These are phyloP conservation scores for Eutrema heterophyllum DNA, from an alignment of 345 rosid species.

Conservation along the genomic window DNA sequence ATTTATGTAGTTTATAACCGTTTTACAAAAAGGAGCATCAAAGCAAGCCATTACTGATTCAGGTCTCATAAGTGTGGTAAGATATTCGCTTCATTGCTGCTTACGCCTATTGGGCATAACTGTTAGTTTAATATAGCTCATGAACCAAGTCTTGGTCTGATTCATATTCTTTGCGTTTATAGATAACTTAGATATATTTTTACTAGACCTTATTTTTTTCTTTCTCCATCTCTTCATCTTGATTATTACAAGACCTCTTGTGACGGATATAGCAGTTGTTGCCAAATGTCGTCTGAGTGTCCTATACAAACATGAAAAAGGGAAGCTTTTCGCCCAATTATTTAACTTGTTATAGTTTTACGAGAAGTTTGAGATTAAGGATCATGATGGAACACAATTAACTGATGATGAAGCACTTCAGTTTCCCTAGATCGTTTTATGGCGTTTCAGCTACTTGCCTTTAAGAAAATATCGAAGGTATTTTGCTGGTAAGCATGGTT, in stretches of 20 bases:
- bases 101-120: not conserved
- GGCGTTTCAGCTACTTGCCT: too few relatives aligned
- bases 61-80: constrained; percentile 31
- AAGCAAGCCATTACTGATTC: constrained; percentile 26
- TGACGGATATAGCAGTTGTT: constrained; percentile 91
- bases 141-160: too few relatives aligned
- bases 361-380: constrained; percentile 44
- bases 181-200: not conserved
- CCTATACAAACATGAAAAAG: constrained; percentile 78
- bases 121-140: constrained; percentile 19
- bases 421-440: too few relatives aligned
- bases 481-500: too few relatives aligned
- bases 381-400: too few relatives aligned
- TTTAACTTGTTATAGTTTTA: constrained; percentile 93
- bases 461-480: too few relatives aligned
- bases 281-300: constrained; percentile 93
- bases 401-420: too few relatives aligned
- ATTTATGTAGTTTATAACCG: constrained; percentile 33
- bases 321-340: constrained; percentile 88
- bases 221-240: not conserved
- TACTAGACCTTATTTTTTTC: not conserved
- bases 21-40: constrained; percentile 13
- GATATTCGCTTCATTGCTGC: constrained; percentile 21
- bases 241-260: constrained; percentile 75
- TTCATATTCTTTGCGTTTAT: too few relatives aligned